Evolutionary conservation across 495 filamentous ascomycete species (phyloP), one percentile per base, ranked within the genome.

Genomic region (Aspergillus kassunensis): DNA sequence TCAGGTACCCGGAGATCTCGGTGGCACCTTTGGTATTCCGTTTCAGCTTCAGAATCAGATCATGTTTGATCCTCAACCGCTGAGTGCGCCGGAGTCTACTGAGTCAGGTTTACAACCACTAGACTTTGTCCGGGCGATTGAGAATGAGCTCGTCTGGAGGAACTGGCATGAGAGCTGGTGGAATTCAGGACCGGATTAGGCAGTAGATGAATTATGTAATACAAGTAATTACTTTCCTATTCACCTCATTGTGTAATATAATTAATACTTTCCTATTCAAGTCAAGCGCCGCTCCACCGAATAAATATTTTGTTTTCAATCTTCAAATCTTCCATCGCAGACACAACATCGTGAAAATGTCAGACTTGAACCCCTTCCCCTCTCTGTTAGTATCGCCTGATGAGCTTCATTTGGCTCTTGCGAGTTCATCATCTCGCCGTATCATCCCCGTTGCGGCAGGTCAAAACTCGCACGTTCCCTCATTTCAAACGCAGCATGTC

Each of bases 391-490:
- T 65, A 3, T 37, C 53, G 13, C 60, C 63, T 8, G 18, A 27
- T 2, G 59, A 65, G 25, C 52, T 63, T 13, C 49, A 58, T 25
- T n/a, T 47, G 25, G 44, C 48, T 8, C 24, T 55, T 1, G 20
- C 44, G 27, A 25, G 18, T 5, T 10, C 43, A 0, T n/a, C 39
- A 18, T 27, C 31, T 16, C 49, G 54, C 12, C 56, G 61, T 11
- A 65, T 67, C 15, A 40, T 67, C 36, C 64, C 64, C 18, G 36
- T 67, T 1, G 62, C 62, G 18, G 64, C 62, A 3, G 62, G 62
- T 7, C 53, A 56, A 6, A 29, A 27, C 13, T 29, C 54, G 3
- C 46, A 40, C 7, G 33, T 49, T 25, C 16, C 49, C 0, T 57
- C 58, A 4, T 65, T 50, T 21, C 30, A 57, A 39, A 23, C 52